Evolutionary conservation across 495 filamentous ascomycete species (phyloP).

Genomic region (Xylaria cubensis): DNA sequence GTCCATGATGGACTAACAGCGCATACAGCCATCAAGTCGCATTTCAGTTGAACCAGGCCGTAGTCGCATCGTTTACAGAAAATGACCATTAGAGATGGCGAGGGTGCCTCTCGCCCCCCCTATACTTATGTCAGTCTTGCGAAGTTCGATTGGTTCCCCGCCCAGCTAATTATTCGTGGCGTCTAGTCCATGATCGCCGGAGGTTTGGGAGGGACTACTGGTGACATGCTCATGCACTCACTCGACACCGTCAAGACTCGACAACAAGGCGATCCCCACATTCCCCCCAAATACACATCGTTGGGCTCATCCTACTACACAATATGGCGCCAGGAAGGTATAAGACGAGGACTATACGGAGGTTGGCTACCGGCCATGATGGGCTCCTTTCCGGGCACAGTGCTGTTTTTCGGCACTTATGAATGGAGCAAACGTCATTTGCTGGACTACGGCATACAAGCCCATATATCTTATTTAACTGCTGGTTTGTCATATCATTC

Average conservation of each 20-base stretch:
- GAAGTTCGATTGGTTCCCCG: constrained; percentile 2
- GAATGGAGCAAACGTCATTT: constrained; percentile 92
- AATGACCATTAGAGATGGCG: constrained; percentile 53
- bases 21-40: constrained; percentile 39
- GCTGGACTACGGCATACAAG: constrained; percentile 80
- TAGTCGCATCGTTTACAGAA: constrained; percentile 41
- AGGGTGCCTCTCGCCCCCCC: constrained; percentile 52
- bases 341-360: constrained; percentile 87
- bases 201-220: constrained; percentile 86
- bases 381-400: constrained; percentile 92
- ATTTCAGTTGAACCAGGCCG: constrained; percentile 34
- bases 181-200: constrained; percentile 91
- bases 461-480: constrained; percentile 81
- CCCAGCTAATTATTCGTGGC: constrained; percentile 30
- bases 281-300: constrained; percentile 89
- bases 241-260: constrained; percentile 99
- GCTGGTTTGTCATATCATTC: constrained; percentile 62
- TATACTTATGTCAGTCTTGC: constrained; percentile 50
- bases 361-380: constrained; percentile 88
- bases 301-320: constrained; percentile 88
- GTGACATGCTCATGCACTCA: constrained; percentile 98
- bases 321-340: constrained; percentile 90
- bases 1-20: constrained; percentile 49
- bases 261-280: constrained; percentile 92
- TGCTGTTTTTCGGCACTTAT: constrained; percentile 95